Percentiles rank a stretch among this genome's conserved stretches.
phyloP scores from a whole-genome alignment of 1,284 basidiomycete species.

The Coniferiporia sulphurascens region DNA sequence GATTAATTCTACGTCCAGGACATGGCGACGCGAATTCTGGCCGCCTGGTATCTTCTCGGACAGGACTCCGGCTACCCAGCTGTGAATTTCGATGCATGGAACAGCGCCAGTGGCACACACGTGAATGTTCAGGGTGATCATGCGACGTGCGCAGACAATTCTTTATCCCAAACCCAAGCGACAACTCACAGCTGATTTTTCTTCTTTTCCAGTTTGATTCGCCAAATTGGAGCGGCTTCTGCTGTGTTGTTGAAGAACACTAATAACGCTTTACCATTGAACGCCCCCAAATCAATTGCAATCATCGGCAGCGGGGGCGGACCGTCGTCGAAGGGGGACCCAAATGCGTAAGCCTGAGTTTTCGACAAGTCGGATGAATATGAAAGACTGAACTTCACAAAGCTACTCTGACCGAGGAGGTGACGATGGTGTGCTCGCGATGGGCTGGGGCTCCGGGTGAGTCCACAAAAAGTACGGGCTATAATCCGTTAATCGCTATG shows the following conservation, averaged over 20 bases:
- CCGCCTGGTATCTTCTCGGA: constrained; percentile 41
- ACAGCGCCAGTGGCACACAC: constrained; percentile 38
- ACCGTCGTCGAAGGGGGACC: constrained; percentile 35
- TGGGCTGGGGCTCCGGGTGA: constrained; percentile 58
- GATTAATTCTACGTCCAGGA: constrained; percentile 28
- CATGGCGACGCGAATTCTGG: constrained; percentile 63
- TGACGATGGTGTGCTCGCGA: constrained; percentile 36
- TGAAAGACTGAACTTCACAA: neutral
- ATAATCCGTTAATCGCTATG: neutral
- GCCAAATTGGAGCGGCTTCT: constrained; percentile 64
- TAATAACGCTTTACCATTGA: constrained; percentile 42
- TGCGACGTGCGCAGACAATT: constrained; percentile 32
- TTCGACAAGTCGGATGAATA: constrained; percentile 11
- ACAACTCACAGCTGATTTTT: too few species aligned
- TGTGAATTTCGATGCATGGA: constrained; percentile 48
- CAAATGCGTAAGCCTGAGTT: constrained; percentile 30
- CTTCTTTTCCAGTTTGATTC: constrained; percentile 38
- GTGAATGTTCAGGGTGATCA: constrained; percentile 61
- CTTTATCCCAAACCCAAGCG: neutral
- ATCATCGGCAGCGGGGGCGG: constrained; percentile 43
- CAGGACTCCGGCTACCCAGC: constrained; percentile 47
- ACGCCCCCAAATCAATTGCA: constrained; percentile 39
- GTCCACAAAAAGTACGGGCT: constrained; percentile 7
- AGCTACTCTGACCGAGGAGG: constrained; percentile 19
- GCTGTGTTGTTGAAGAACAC: constrained; percentile 78